Evolutionary conservation across 306 rosid species (phyloP), one percentile per base, ranked within the genome.

Genomic region (Trichosanthes cucumerina): DNA sequence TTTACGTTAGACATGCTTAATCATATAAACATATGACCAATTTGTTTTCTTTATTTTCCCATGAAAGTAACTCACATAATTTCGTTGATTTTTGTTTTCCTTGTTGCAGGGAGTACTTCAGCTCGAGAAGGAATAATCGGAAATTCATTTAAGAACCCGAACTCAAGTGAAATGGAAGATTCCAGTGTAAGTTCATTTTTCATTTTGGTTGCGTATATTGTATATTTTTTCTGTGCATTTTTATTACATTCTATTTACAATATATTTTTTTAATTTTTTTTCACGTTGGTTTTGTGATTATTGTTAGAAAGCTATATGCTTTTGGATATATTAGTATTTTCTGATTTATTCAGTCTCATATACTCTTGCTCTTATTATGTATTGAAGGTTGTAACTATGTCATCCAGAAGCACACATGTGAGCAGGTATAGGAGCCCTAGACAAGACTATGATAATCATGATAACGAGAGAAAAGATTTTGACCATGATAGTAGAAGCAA

Each of bases 401-500:
- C 93, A 39, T 77, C 86, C 53, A 89, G 72, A 79, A 81, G 80
- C 63, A 73, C 85, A 12, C 80, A 52, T 47, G 85, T 71, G 77
- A 69, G 70, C 34, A 31, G 66, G 77, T 81, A 84, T 46, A 69
- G 81, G 79, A 86, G 83, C 80, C 84, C 88, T 79, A 82, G 83
- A 72, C 83, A 90, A 84, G 91, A 84, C 31, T 80, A 84, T 82
- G 88, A 86, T 47, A 81, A 83, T 71, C 87, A 57, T 76, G 81
- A 77, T 81, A 84, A 80, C 69, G 93, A 83, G 86, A 90, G 91
- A 87, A 84, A 85, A 84, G 89, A 79, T 72, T 53, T 24, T 65
- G 85, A 85, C 80, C 84, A 86, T 82, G 86, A 89, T 82, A 84
- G 79, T 66, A 84, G 89, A 84, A 87, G 86, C 81, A 86, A 81